phyloP scores from a whole-genome alignment of 2,329 filamentous ascomycete species.

The Didymella arachidicola region DNA sequence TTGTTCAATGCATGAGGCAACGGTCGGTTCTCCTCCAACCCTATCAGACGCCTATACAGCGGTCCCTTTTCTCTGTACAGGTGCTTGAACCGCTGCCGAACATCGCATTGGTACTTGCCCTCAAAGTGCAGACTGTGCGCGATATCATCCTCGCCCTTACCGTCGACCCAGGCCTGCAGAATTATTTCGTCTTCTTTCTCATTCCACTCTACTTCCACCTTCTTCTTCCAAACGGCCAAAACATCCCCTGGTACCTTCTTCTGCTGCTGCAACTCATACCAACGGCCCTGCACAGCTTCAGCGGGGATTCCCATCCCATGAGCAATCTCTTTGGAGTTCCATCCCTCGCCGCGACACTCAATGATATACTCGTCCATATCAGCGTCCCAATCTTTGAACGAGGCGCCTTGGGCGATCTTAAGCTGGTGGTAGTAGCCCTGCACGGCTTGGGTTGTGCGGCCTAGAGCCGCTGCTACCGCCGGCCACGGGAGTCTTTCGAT shows the following conservation, averaged over 20 bases:
- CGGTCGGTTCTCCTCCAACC: background rate
- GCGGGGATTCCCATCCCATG: constrained; percentile 1
- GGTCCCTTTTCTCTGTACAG: constrained; percentile 6
- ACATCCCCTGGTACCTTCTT: constrained; percentile 20
- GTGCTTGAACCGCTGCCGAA: constrained; percentile 2
- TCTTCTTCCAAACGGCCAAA: constrained; percentile 3
- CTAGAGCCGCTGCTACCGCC: background rate
- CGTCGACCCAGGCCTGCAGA: constrained; percentile 8
- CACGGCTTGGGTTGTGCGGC: constrained; percentile 1
- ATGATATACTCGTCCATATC: constrained; percentile 18
- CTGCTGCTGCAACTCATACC: constrained; percentile 7
- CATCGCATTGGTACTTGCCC: constrained; percentile 5
- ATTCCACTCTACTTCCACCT: constrained; percentile 1
- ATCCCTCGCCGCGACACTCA: constrained; percentile 9
- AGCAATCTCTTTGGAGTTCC: background rate
- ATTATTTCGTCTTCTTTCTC: constrained; percentile 19
- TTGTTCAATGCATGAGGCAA: background rate
- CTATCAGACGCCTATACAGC: constrained; percentile 11
- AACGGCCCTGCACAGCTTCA: constrained; percentile 16
- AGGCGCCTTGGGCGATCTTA: constrained; percentile 1
- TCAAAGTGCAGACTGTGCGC: background rate
- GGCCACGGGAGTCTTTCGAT: constrained; percentile 1
- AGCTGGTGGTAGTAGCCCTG: constrained; percentile 2
- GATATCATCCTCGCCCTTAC: constrained; percentile 9
- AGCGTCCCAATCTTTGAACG: constrained; percentile 8